Evolutionary conservation across 176 grass and related monocot species (phyloP).

Genomic region (sorghum (Sorghum bicolor)): DNA sequence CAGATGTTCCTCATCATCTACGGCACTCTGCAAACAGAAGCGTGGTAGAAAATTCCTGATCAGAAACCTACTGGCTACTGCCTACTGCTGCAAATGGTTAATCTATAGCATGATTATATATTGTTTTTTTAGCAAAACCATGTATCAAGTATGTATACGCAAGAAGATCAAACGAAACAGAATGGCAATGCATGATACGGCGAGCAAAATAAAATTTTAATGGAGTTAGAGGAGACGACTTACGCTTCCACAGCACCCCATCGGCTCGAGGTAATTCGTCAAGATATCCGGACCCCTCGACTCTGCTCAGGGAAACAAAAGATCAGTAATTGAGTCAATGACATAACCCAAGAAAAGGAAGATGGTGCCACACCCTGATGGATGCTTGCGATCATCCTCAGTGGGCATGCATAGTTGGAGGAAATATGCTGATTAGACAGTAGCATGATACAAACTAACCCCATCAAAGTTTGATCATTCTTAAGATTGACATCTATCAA

Average conservation of each 20-base stretch:
- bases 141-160: neutral
- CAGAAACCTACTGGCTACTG: neutral
- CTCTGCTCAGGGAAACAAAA: neutral
- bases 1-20: slow-evolving; percentile 43
- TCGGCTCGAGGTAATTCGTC: slow-evolving; percentile 22
- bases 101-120: neutral
- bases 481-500: neutral
- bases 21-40: slow-evolving; percentile 32
- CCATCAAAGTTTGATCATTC: neutral
- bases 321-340: neutral
- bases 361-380: neutral
- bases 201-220: neutral
- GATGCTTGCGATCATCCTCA: neutral
- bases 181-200: neutral
- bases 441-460: neutral
- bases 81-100: neutral
- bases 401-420: neutral
- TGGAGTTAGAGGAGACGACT: slow-evolving; percentile 12
- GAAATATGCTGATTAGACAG: neutral
- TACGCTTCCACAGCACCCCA: slow-evolving; percentile 63
- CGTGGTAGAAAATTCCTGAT: neutral
- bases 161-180: neutral
- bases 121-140: neutral
- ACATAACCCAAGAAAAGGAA: neutral
- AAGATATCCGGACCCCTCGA: neutral